Base-by-base conservation (phyloP, 2,329 filamentous ascomycete species). In the Clonostachys chloroleuca region DNA sequence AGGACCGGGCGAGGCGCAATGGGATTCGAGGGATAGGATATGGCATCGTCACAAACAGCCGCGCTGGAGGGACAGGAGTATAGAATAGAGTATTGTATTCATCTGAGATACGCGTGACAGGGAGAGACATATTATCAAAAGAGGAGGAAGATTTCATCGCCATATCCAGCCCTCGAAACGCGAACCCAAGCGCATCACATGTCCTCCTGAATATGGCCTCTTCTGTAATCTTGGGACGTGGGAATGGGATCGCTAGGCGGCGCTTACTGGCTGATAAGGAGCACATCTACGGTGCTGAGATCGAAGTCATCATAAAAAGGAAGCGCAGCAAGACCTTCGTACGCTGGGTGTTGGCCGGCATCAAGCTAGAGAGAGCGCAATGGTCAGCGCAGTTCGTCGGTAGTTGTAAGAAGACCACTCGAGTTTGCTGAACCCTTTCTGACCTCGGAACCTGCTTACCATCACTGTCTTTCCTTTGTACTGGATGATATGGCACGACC, bases 401-500 rank as follows among this genome's bases (percentile, higher is more conserved):
- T 30, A 30, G 24, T 30, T 30, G 24, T 10, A 30, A 30, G 9
- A 24, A 30, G 24, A 30, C 24, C 24, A 10, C 24, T 30, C 24
- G 24, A 30, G 24, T 30, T 30, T 30, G 24, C 24, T 30, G 24
- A 30, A 30, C 24, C 24, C 24, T 30, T 30, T 30, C 24, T 30
- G 24, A 30, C 34, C 24, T 4, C 24, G 10, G 24, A 30, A 10
- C 24, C 24, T 16, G 45, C 60, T 58, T 74, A 95, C 91, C 94
- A 99, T 99, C 56, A 99, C 90, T 6, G 92, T 97, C 70, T 99
- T 99, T 52, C 94, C 94, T 71, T 97, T 99, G 80, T 99, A 99
- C 62, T 97, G 91, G 50, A 99, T 84, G 58, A 99, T 96, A 65
- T 99, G 94, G 67, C 94, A 97, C 55, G 94, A 97, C 55, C 94